These are phyloP conservation scores for Arabidopsis hybrid DNA, from an alignment of 441 rosid species.

Conservation along the genomic window DNA sequence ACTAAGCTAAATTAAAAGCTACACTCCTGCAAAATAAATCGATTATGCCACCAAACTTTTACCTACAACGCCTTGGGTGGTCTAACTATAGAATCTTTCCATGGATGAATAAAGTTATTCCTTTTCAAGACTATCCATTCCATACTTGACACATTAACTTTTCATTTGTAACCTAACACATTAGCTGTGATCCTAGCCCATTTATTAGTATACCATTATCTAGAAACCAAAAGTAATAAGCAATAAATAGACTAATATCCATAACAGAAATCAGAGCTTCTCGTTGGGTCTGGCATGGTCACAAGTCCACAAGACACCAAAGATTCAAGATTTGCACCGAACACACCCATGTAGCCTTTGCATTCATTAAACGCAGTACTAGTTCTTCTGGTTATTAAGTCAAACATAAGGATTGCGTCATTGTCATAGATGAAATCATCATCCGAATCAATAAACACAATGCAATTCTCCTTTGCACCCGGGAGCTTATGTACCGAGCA, in stretches of 20 bases:
- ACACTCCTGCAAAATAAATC: too few relatives aligned
- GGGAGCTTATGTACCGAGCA: background rate
- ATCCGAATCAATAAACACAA: background rate
- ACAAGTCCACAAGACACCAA: constrained; percentile 1
- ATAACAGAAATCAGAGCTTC: background rate
- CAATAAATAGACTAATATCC: background rate
- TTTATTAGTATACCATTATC: too few relatives aligned
- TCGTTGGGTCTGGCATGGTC: background rate
- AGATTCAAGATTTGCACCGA: constrained; percentile 1
- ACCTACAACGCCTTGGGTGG: too few relatives aligned
- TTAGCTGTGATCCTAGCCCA: too few relatives aligned
- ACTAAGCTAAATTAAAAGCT: too few relatives aligned
- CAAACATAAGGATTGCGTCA: background rate
- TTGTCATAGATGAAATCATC: background rate
- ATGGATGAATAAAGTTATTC: too few relatives aligned
- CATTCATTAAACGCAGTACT: background rate
- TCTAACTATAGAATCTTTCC: too few relatives aligned
- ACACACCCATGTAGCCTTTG: constrained; percentile 1
- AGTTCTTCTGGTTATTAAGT: background rate
- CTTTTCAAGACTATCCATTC: too few relatives aligned
- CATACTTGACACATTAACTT: too few relatives aligned
- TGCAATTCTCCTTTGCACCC: background rate
- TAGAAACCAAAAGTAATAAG: background rate
- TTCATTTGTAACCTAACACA: too few relatives aligned
- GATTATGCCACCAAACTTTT: too few relatives aligned